Evolutionary conservation across 768 basidiomycete species (phyloP).

Genomic region (Trametes maxima): DNA sequence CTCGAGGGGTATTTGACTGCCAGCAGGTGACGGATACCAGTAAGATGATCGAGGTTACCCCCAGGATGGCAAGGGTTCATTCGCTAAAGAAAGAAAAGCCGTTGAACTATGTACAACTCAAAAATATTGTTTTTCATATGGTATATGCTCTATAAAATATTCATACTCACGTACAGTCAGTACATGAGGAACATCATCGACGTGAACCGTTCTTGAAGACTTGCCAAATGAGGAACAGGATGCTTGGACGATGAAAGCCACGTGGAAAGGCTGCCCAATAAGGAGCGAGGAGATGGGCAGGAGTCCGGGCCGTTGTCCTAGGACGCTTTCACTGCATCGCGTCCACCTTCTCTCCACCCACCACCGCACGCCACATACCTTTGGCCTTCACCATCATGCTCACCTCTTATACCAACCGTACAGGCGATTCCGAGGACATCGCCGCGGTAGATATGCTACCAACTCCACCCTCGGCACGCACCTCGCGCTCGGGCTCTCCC

Average conservation of each 20-base stretch:
- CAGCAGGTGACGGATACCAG: too few relatives aligned
- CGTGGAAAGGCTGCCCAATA: not conserved
- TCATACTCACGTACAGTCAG: too few relatives aligned
- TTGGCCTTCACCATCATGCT: not conserved
- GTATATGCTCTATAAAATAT: too few relatives aligned
- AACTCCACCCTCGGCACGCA: constrained; percentile 26
- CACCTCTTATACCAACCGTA: not conserved
- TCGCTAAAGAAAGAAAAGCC: too few relatives aligned
- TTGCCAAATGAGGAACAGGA: not conserved
- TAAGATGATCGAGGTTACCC: too few relatives aligned
- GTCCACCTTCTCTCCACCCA: not conserved
- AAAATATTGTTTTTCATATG: too few relatives aligned
- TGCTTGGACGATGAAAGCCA: not conserved
- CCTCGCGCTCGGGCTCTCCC: constrained; percentile 32
- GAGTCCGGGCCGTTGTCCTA: not conserved
- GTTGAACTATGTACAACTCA: too few relatives aligned
- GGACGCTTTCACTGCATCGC: not conserved
- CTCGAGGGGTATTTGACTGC: too few relatives aligned
- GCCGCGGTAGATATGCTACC: constrained; percentile 11
- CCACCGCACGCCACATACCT: not conserved
- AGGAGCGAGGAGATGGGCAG: not conserved
- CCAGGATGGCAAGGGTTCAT: too few relatives aligned
- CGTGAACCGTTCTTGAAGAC: not conserved
- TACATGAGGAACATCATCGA: not conserved
- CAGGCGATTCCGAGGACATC: not conserved